Base-by-base conservation (phyloP, 192 early-diverging fungal species). In the Coemansia sp. region DNA sequence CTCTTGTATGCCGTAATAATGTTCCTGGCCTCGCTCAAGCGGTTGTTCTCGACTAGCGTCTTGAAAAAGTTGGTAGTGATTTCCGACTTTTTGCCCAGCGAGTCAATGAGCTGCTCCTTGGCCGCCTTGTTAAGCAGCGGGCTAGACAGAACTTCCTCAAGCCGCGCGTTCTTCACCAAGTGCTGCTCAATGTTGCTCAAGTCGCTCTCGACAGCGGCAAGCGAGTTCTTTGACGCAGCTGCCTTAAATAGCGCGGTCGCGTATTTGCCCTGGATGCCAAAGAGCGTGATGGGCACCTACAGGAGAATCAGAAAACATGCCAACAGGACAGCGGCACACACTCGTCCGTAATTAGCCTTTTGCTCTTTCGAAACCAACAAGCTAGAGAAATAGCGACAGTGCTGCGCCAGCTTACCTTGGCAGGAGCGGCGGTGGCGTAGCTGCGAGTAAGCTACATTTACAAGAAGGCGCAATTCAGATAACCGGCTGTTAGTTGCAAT, bases 261-360 rank as follows among this genome's bases (percentile, higher is more conserved):
- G 74, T 98, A 98, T 63, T 93, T 90, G 64, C 95, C 95, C 35
- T 95, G 91, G 70, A 98, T 89, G 46, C 93, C 93, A 82, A 90
- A 86, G 43, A 98, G 82, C 38, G 84, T 80, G 27, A 92, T 47
- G 17, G 92, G 92, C 39, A 85, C 82, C 90, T 95, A 72, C 40
- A 54, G 37, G n/a, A 5, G 14, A 49, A 22, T 11, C 9, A 53
- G 29, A 21, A 0, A 34, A 15, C 8, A 15, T 18, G 30, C 17
- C 17, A 31, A 48, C 5, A 14, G 14, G 22, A 9, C 6, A 29
- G 14, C 14, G 5, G 43, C 8, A 8, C 11, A 27, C 3, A 46
- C 8, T 22, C 11, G 33, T 0, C 19, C 14, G 29, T 14, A 23
- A 31, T 35, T 51, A 36, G 32, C 14, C 14, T 8, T 14, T 35